Percentiles rank a stretch among this genome's conserved stretches.
These are phyloP conservation scores for Alternaria conjuncta DNA, from an alignment of 2,329 filamentous ascomycete genomes.

Conservation along the genomic window DNA sequence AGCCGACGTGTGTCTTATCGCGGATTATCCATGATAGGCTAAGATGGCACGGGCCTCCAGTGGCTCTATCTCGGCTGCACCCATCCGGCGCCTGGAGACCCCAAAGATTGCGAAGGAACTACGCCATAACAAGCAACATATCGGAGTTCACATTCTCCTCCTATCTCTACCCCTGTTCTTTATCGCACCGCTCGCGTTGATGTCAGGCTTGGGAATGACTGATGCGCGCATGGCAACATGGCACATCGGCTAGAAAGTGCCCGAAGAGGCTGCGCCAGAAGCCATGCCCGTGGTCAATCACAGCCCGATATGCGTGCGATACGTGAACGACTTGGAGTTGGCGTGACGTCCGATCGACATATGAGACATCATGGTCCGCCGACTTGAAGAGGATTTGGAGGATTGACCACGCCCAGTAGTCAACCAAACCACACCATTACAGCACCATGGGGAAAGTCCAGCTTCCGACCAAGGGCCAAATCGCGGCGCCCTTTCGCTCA, in stretches of 20 bases:
- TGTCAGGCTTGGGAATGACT: neutral
- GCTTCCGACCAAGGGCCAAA: constrained; percentile 3
- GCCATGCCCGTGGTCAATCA: neutral
- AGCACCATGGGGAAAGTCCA: constrained; percentile 10
- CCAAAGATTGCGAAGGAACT: neutral
- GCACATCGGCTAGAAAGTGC: constrained; percentile 15
- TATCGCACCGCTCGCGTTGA: neutral
- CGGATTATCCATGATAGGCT: neutral
- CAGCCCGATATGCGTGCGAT: constrained; percentile 6
- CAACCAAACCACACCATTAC: neutral
- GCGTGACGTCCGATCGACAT: constrained; percentile 3
- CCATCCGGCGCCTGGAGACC: neutral
- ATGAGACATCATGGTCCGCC: constrained; percentile 8
- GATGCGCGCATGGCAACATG: constrained; percentile 3
- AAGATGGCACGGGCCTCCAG: neutral
- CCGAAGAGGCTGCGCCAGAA: neutral
- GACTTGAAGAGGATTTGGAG: neutral
- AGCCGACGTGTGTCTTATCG: constrained; percentile 12
- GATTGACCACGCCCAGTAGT: neutral
- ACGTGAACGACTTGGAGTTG: constrained; percentile 7
- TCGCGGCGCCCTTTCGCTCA: constrained; percentile 21
- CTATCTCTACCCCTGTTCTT: constrained; percentile 10
- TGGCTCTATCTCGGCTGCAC: constrained; percentile 10
- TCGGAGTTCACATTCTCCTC: neutral
- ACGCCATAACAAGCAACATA: neutral